Base-by-base conservation (phyloP, 2,329 filamentous ascomycete genomes). In the Pezicula rhizophila region DNA sequence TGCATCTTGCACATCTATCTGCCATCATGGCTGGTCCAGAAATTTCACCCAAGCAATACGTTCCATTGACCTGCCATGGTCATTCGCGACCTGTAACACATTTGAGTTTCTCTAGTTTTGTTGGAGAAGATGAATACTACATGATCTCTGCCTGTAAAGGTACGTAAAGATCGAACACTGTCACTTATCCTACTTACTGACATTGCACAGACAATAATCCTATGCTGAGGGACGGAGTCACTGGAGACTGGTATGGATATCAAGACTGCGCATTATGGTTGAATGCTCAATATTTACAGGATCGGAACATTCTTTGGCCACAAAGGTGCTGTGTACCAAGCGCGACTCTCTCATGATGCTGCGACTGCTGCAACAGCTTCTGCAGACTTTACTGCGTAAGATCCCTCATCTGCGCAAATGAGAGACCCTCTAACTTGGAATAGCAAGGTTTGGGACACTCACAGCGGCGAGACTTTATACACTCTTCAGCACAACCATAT, bases 221-320 rank as follows among this genome's bases (percentile, higher is more conserved):
- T 45, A 97, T 97, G 91, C 85, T 99, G 60, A 88, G 93, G 57
- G 89, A 97, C 71, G 93, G 93, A 54, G 80, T 95, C 53, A 99
- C 92, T 42, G 93, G 93, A 51, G 91, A 96, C 68, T 96, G 91
- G 87, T 87, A 73, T 52, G 75, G 20, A 58, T 42, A 14, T 42
- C 15, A 44, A 51, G 47, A 31, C 33, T 31, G 42, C 10, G 12
- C 37, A 17, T 46, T 18, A 23, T 23, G 26, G 20, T 25, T 26
- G 20, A 10, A 42, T 59, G 45, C 50, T 62, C 56, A 60, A 42
- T 54, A 7, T 50, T 33, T 34, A 11, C 50, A 81, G 79, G 88
- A 97, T 97, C 60, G 93, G 93, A 43, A 97, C 93, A 34, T 97
- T 97, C 66, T 85, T 99, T 61, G 93, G 93, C 37, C 93, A 99